These are phyloP conservation scores for Trichaptum fuscoviolaceum DNA, from an alignment of 768 basidiomycete genomes.

Conservation along the genomic window DNA sequence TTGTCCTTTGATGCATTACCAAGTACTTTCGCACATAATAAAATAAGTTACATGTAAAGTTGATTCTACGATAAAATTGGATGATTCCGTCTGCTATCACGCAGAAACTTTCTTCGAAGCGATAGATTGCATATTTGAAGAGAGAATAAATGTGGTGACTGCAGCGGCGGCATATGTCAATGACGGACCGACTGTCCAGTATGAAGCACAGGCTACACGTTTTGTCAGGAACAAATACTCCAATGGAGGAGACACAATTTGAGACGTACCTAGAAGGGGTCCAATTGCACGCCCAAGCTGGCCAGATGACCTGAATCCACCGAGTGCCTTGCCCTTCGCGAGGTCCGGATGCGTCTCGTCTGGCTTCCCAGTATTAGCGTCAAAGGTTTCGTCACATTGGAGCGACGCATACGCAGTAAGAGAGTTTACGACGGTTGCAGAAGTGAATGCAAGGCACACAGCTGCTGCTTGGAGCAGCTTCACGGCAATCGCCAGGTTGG, in stretches of 20 bases:
- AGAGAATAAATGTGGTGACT: constrained; percentile 57
- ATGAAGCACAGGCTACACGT: constrained; percentile 68
- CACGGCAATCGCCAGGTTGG: constrained; percentile 39
- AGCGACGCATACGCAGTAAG: constrained; percentile 87
- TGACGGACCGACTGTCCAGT: constrained; percentile 85
- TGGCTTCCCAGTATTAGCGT: constrained; percentile 52
- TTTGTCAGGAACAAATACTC: background rate
- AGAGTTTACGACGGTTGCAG: constrained; percentile 91
- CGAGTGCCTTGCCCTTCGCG: constrained; percentile 79
- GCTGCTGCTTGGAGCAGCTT: constrained; percentile 64
- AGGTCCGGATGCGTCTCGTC: constrained; percentile 56
- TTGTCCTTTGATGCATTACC: background rate
- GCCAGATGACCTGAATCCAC: constrained; percentile 85
- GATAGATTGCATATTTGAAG: constrained; percentile 50
- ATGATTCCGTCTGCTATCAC: background rate
- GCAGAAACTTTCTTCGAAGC: constrained; percentile 25
- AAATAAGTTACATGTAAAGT: background rate
- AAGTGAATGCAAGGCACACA: constrained; percentile 86
- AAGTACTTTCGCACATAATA: background rate
- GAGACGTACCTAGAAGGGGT: constrained; percentile 71
- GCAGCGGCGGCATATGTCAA: constrained; percentile 66
- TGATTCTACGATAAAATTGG: background rate
- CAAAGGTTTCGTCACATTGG: constrained; percentile 75
- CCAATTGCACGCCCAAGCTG: constrained; percentile 93
- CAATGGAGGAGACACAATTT: constrained; percentile 2